Evolutionary conservation across 1,284 basidiomycete genomes (phyloP), one percentile per base, ranked within the genome.

Genomic region (Inonotus obliquus): DNA sequence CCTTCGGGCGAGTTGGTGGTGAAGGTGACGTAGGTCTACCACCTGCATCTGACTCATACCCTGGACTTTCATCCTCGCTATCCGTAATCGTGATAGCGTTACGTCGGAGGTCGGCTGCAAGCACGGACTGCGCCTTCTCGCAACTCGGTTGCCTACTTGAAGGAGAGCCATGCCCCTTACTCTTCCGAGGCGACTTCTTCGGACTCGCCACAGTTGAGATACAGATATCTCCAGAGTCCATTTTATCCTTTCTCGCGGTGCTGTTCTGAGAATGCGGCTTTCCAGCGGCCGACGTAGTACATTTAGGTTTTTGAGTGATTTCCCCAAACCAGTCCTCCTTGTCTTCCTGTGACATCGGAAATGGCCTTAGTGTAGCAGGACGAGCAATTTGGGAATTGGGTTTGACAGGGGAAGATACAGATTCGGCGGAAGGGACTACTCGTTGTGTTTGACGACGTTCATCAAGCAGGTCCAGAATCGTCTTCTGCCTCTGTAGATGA

Each of bases 141-240:
- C 41, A 17, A 17, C 7, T 6, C 17, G 17, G 17, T 1, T 44
- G 41, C n/a, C 32, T 59, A n/a, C 19, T 23, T 19, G 41, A 37
- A 23, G 59, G 52, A 29, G 59, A 60, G 3, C 44, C 29, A 1
- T 60, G 58, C 51, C 35, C 29, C 45, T 38, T 54, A 32, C 25
- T 48, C 21, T 45, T 45, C 37, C 59, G 59, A 1, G 59, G 59
- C 19, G 52, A 54, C 54, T 60, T 60, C 59, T 55, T 54, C 41
- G 59, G 59, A 37, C 52, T 54, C 14, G 59, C 2, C 13, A 17
- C 32, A 23, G 37, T 5, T 23, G 29, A 38, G n/a, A 19, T 11
- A 17, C 27, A 35, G 1, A 27, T 7, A 19, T 32, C 35, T 21
- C 32, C 58, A 13, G 38, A 44, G 38, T 41, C 58, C 1, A 37